phyloP scores from a whole-genome alignment of 1,284 basidiomycete species.

The Cryptococcus floricola region DNA sequence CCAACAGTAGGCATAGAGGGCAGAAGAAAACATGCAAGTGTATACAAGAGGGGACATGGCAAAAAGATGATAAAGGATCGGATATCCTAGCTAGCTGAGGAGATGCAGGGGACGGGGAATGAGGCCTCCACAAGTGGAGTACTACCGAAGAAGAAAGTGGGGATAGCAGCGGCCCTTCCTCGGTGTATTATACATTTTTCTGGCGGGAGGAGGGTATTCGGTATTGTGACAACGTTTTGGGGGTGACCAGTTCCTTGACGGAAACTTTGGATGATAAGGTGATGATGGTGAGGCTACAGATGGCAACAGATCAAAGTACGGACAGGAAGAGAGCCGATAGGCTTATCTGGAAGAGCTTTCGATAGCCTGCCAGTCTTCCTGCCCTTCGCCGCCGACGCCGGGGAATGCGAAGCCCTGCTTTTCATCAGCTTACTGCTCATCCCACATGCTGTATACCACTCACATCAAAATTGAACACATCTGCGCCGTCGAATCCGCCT shows the following conservation, averaged over 20 bases:
- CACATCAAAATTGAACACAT: constrained; percentile 14
- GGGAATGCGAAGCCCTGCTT: background rate
- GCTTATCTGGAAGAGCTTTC: background rate
- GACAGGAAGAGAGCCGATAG: background rate
- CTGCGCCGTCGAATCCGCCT: constrained; percentile 1
- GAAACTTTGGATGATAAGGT: background rate
- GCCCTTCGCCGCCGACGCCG: background rate
- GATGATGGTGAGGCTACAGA: background rate
- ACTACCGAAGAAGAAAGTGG: background rate
- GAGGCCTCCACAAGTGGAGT: background rate
- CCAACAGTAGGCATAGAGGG: too few relatives aligned
- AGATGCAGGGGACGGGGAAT: background rate
- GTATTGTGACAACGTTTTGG: background rate
- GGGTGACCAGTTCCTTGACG: background rate
- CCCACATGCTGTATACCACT: background rate
- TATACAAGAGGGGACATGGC: too few relatives aligned
- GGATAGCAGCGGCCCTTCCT: background rate
- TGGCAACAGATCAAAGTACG: background rate
- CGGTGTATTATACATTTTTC: background rate
- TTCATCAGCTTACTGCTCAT: background rate
- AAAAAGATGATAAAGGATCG: too few relatives aligned
- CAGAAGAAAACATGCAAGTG: too few relatives aligned
- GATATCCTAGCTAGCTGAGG: too few relatives aligned
- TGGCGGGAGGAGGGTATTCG: background rate
- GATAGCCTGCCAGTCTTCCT: background rate